Base-by-base conservation (phyloP, 139 green algal genomes). In the Chlamydomonas incerta region DNA sequence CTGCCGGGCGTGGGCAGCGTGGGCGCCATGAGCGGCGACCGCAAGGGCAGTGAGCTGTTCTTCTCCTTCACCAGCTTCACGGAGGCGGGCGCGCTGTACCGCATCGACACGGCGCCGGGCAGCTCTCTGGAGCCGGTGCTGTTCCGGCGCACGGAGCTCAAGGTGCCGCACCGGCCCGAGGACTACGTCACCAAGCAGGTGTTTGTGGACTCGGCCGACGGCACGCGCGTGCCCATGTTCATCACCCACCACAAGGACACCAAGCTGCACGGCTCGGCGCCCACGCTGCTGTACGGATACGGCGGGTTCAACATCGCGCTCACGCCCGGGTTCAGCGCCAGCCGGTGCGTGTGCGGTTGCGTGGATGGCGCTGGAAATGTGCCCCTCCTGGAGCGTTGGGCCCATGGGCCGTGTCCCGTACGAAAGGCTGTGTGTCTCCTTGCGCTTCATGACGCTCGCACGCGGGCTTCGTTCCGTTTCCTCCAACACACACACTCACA, bases 251-350 rank as follows among this genome's bases (percentile, higher is more conserved):
- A 75, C 18, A 95, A 95, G 79, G 94, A 89, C 14, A 41, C 95
- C 23, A 28, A 82, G 31, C 89, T 95, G 74, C 90, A 97, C 68
- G 91, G 92, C 60, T 87, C 34, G 37, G 90, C 92, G 52, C 95
- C 95, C 52, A 95, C 94, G 5, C 92, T 99, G 83, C 93, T 99
- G 20, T 99, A 98, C 69, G 96, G 95, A 63, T 99, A 99, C 76
- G 97, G 92, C 18, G 97, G 97, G 33, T 99, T 99, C 94, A 98
- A 98, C 90, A 94, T 98, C 74, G 91, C 74, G 66, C 86, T 99
- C 73, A 90, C 94, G 86, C 96, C 97, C 0, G 84, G 74, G 52
- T 99, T 99, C 94, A 93, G 74, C 47, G 86, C 93, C 29, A 88
- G 86, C 26, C 72, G 92, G 41, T 73, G 55, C 13, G 18, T 57